Conservation (phyloP, 2,329 filamentous ascomycete genomes). For the Sporothrix schenckii region DNA sequence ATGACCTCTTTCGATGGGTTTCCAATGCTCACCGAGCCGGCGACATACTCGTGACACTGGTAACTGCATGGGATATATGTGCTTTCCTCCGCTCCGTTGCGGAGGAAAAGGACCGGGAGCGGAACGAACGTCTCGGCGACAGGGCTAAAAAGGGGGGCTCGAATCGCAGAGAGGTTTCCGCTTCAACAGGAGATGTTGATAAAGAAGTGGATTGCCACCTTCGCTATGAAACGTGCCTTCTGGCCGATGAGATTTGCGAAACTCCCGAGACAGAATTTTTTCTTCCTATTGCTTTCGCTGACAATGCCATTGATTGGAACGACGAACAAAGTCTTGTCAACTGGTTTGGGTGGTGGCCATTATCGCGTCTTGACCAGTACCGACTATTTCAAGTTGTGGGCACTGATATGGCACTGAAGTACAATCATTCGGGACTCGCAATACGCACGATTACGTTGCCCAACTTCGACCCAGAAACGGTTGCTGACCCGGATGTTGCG, state of each 20-base stretch:
- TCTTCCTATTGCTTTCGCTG: constrained; percentile 51
- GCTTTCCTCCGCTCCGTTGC: constrained; percentile 45
- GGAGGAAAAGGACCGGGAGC: constrained; percentile 42
- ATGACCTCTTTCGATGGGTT: constrained; percentile 50
- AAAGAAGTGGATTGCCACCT: constrained; percentile 36
- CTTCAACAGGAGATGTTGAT: constrained; percentile 40
- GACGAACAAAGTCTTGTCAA: constrained; percentile 66
- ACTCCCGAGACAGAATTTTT: constrained; percentile 36
- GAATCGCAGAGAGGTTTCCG: constrained; percentile 36
- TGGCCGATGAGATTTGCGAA: constrained; percentile 38
- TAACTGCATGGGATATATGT: constrained; percentile 45
- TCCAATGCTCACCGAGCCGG: constrained; percentile 34
- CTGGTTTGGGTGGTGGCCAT: constrained; percentile 65
- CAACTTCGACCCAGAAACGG: constrained; percentile 43
- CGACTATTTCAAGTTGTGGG: constrained; percentile 61
- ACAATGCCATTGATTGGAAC: constrained; percentile 55
- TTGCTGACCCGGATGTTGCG: constrained; percentile 46
- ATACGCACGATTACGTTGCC: constrained; percentile 42
- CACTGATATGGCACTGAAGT: constrained; percentile 41
- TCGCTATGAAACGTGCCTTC: constrained; percentile 35
- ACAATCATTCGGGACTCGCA: constrained; percentile 35
- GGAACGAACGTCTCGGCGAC: constrained; percentile 33
- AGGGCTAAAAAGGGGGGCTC: constrained; percentile 34
- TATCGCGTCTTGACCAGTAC: constrained; percentile 53
- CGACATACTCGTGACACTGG: constrained; percentile 40